Evolutionary conservation across 73 alveolate species (phyloP).

Genomic region (Paramecium biaurelia): DNA sequence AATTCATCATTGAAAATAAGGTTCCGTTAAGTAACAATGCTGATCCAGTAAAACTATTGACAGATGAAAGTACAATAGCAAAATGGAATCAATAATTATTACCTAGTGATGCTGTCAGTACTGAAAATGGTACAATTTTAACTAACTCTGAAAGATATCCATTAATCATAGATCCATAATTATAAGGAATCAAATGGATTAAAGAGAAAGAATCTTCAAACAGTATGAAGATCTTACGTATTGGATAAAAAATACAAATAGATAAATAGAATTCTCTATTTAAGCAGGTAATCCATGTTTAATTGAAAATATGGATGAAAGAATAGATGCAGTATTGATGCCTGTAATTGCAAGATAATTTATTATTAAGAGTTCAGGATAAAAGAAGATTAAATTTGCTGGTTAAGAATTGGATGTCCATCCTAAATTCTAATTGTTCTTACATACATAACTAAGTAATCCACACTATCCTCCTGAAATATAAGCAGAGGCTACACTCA

Average conservation of each 20-base stretch:
- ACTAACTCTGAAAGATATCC: conserved; percentile 99
- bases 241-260: conserved; percentile 61
- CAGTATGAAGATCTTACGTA: conserved; percentile 80
- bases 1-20: conserved; percentile 90
- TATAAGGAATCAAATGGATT: conserved; percentile 98
- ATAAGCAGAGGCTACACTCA: conserved; percentile 98
- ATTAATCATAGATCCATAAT: conserved; percentile 97
- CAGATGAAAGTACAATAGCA: conserved; percentile 99
- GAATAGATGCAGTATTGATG: conserved; percentile 98
- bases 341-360: conserved; percentile 96
- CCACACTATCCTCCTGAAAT: conserved; percentile 99
- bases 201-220: conserved; percentile 94
- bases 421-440: conserved; percentile 94
- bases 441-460: conserved; percentile 99
- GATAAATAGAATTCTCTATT: conserved; percentile 68
- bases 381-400: conserved; percentile 94
- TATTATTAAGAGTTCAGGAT: conserved; percentile 82
- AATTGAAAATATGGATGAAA: conserved; percentile 98
- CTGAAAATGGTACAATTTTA: conserved; percentile 97
- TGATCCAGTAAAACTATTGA: conserved; percentile 95
- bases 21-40: conserved; percentile 97
- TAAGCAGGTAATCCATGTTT: conserved; percentile 98
- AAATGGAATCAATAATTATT: conserved; percentile 97
- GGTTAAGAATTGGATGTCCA: conserved; percentile 96
- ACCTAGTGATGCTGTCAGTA: conserved; percentile 99